These are phyloP conservation scores for Phytophthora brassicae DNA, from an alignment of 352 stramenopile genomes.

Conservation along the genomic window DNA sequence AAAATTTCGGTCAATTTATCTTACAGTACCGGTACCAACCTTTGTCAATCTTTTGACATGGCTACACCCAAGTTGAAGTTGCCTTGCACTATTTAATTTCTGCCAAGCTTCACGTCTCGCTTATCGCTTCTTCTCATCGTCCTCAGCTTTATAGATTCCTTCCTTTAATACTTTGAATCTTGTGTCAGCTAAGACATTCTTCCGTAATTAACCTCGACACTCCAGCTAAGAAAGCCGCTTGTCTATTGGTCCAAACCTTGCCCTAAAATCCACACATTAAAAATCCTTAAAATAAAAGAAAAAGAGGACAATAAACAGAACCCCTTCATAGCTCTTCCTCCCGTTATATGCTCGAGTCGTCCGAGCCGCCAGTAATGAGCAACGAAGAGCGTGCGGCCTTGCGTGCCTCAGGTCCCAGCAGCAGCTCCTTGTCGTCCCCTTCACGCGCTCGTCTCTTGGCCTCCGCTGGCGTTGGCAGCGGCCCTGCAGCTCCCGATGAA, in stretches of 20 bases:
- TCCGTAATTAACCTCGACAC: not conserved
- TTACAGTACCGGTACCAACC: no score
- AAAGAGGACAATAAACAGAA: no score
- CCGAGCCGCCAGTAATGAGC: conserved; percentile 26
- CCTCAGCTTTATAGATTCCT: not conserved
- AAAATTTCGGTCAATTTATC: no score
- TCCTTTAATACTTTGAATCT: not conserved
- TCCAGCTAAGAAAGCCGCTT: conserved; percentile 2
- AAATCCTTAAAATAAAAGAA: conserved; percentile 10
- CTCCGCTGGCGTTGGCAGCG: conserved; percentile 26
- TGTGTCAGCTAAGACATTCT: not conserved
- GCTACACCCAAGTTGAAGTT: conserved; percentile 4
- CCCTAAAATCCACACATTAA: not conserved
- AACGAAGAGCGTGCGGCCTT: conserved; percentile 35
- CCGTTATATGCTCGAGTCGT: conserved; percentile 22
- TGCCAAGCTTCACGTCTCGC: no score
- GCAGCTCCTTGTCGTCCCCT: conserved; percentile 25
- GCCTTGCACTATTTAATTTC: not conserved
- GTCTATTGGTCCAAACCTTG: not conserved
- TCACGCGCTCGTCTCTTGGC: conserved; percentile 32
- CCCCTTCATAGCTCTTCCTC: no score
- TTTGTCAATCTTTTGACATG: not conserved
- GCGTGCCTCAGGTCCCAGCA: conserved; percentile 21
- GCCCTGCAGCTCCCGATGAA: conserved; percentile 48
- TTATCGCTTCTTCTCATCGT: not conserved